Conservation (phyloP, 177 flowering plant genomes). For the Vitis hybrid region DNA sequence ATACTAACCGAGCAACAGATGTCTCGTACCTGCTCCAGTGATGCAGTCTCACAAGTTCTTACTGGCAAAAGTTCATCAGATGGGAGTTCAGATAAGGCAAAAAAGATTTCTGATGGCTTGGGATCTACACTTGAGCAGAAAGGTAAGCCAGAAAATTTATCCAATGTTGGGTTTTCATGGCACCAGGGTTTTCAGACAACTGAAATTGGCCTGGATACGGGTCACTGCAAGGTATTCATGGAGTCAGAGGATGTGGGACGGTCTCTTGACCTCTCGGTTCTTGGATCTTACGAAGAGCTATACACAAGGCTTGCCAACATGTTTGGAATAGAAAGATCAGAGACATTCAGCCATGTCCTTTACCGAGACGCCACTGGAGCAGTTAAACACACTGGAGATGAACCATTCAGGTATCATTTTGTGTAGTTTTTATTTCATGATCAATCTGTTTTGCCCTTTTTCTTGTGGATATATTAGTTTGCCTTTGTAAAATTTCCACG, state of each 20-base stretch:
- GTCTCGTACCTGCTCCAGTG: constrained; percentile 40
- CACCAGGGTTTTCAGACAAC: constrained; percentile 20
- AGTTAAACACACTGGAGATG: constrained; percentile 68
- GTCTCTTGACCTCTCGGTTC: constrained; percentile 71
- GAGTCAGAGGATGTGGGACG: constrained; percentile 81
- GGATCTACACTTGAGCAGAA: constrained; percentile 16
- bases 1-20: constrained; percentile 84
- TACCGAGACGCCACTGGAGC: constrained; percentile 65
- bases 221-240: constrained; percentile 83
- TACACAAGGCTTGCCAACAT: constrained; percentile 54
- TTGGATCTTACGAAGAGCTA: constrained; percentile 79
- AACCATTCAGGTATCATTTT: constrained; percentile 69
- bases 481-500: not conserved
- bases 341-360: constrained; percentile 44
- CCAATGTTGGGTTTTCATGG: constrained; percentile 35
- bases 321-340: constrained; percentile 66
- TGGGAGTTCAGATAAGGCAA: constrained; percentile 27
- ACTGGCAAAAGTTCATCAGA: constrained; percentile 40
- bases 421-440: not conserved
- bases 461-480: not conserved
- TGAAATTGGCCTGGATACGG: constrained; percentile 49
- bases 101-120: constrained; percentile 21
- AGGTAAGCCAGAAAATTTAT: constrained; percentile 26
- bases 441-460: not conserved
- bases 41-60: constrained; percentile 29